Evolutionary conservation across 1,139 yeast genomes (phyloP).

Genomic region (Taiozyma sp.): DNA sequence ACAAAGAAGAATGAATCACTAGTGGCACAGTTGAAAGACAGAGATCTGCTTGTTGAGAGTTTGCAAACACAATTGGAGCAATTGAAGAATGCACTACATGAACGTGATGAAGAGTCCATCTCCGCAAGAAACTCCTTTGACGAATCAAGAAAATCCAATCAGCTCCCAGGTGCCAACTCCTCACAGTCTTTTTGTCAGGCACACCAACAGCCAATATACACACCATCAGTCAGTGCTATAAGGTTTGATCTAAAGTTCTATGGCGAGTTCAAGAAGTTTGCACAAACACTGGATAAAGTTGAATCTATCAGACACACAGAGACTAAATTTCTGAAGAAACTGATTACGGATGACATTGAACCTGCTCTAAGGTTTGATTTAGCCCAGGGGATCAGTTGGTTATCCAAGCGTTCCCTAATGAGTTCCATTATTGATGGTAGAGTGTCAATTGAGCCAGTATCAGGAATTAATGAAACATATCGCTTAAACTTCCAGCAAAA

Average conservation of each 20-base stretch:
- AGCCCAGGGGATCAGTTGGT: constrained; percentile 60
- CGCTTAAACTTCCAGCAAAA: constrained; percentile 21
- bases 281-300: constrained; percentile 28
- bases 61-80: constrained; percentile 67
- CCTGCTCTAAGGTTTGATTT: constrained; percentile 56
- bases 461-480: constrained; percentile 74
- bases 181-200: constrained; percentile 11
- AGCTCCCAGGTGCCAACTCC: not conserved
- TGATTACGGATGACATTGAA: constrained; percentile 77
- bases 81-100: constrained; percentile 55
- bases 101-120: constrained; percentile 33
- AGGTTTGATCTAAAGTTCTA: constrained; percentile 50
- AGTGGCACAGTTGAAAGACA: constrained; percentile 64
- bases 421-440: constrained; percentile 71
- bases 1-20: constrained; percentile 48
- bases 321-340: constrained; percentile 53
- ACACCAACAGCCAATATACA: constrained; percentile 28
- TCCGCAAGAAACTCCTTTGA: constrained; percentile 13
- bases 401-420: constrained; percentile 56
- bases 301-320: constrained; percentile 31
- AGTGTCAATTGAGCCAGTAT: constrained; percentile 81
- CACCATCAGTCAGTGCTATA: constrained; percentile 54
- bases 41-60: constrained; percentile 61
- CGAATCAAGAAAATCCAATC: constrained; percentile 7
- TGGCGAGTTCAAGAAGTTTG: constrained; percentile 31